Conservation (phyloP, 768 basidiomycete genomes). For the Boletus speciosus region DNA sequence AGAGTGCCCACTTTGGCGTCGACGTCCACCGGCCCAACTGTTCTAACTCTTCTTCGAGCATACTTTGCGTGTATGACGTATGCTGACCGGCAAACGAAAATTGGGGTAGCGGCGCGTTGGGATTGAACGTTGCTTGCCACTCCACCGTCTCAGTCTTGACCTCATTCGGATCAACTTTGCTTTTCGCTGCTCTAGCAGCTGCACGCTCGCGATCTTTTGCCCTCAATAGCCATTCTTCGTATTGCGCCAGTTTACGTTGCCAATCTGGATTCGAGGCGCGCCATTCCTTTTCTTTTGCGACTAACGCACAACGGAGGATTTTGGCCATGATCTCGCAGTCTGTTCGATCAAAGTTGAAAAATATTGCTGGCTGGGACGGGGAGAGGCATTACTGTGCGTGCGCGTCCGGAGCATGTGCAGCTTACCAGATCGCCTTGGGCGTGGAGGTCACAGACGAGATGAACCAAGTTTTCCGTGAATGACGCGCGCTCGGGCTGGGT, state of each 20-base stretch:
- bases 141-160: slow-evolving; percentile 18
- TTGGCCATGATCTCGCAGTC: slow-evolving; percentile 54
- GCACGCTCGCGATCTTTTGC: slow-evolving; percentile 48
- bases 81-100: slow-evolving; percentile 56
- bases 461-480: slow-evolving; percentile 46
- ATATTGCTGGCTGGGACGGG: slow-evolving; percentile 51
- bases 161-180: slow-evolving; percentile 32
- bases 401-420: background rate
- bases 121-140: slow-evolving; percentile 59
- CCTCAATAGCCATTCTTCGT: slow-evolving; percentile 46
- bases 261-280: slow-evolving; percentile 43
- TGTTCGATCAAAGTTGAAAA: slow-evolving; percentile 64
- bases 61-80: slow-evolving; percentile 41
- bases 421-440: slow-evolving; percentile 51
- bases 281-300: slow-evolving; percentile 49
- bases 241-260: slow-evolving; percentile 48
- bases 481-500: slow-evolving; percentile 25
- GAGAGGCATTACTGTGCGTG: background rate
- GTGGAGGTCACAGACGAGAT: slow-evolving; percentile 57
- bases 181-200: slow-evolving; percentile 40
- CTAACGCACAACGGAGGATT: slow-evolving; percentile 35
- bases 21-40: slow-evolving; percentile 34
- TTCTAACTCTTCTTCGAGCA: slow-evolving; percentile 48
- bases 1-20: slow-evolving; percentile 42
- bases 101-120: slow-evolving; percentile 50